A percentile compares a stretch with the other conserved stretches of the same genome.
phyloP scores from a whole-genome alignment of 441 rosid genomes.

The Brassica hybrid region DNA sequence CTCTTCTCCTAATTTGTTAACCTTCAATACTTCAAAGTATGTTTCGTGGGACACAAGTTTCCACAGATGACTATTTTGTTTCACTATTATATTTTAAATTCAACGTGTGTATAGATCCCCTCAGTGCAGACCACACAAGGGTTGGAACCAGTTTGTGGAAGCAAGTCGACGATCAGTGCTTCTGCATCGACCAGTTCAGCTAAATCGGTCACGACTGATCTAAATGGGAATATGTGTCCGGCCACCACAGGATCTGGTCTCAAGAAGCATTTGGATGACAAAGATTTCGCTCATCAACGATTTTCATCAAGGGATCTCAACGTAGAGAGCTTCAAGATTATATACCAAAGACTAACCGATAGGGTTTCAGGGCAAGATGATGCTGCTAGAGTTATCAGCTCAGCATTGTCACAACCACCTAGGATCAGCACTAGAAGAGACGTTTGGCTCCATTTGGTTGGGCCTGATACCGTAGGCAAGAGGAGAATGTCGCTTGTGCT shows the following conservation, averaged over 20 bases:
- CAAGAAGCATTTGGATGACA: constrained; percentile 33
- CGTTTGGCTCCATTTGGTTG: constrained; percentile 77
- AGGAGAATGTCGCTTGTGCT: constrained; percentile 66
- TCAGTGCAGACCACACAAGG: constrained; percentile 78
- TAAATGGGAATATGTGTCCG: constrained; percentile 56
- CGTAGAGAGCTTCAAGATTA: constrained; percentile 54
- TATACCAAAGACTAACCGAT: constrained; percentile 54
- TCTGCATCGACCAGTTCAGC: constrained; percentile 61
- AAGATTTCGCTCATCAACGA: constrained; percentile 1
- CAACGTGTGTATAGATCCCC: constrained; percentile 48
- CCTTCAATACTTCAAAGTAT: not conserved
- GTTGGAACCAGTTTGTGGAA: constrained; percentile 44
- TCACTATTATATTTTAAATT: constrained; percentile 31
- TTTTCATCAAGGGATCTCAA: constrained; percentile 37
- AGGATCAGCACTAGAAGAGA: constrained; percentile 51
- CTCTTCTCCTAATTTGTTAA: not conserved
- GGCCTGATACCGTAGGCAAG: constrained; percentile 64
- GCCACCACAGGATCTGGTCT: constrained; percentile 42
- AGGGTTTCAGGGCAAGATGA: constrained; percentile 69
- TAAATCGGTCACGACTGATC: constrained; percentile 67
- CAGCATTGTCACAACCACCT: constrained; percentile 26
- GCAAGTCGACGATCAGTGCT: constrained; percentile 47
- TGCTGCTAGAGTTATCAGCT: constrained; percentile 41
- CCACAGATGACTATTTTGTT: not conserved
- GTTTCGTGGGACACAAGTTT: constrained; percentile 36